Evolutionary conservation across 129 eudicot species (phyloP).

Genomic region (Pulicaria dysenterica): DNA sequence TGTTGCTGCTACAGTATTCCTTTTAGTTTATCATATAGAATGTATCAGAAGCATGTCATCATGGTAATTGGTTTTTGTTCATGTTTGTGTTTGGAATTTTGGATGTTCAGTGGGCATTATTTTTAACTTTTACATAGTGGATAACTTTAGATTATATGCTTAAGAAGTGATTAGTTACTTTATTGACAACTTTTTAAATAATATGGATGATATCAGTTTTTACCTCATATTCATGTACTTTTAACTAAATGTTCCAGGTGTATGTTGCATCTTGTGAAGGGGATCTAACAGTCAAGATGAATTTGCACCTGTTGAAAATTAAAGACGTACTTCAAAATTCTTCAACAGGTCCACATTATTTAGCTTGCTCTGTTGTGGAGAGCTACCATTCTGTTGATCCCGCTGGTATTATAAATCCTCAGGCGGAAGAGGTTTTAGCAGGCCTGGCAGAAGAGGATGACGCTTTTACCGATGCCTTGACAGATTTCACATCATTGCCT

Average conservation of each 20-base stretch:
- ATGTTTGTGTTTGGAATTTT: not conserved
- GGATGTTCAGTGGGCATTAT: not conserved
- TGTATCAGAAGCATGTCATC: not conserved
- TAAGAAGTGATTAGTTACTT: constrained; percentile 1
- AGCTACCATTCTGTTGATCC: constrained; percentile 36
- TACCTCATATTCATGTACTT: constrained; percentile 22
- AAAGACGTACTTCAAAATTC: constrained; percentile 81
- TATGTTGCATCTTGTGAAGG: constrained; percentile 63
- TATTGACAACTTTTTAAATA: constrained; percentile 1
- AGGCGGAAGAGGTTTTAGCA: constrained; percentile 42
- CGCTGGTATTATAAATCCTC: constrained; percentile 38
- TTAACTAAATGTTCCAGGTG: constrained; percentile 51
- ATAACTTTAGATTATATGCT: not conserved
- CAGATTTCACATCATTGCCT: constrained; percentile 63
- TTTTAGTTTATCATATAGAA: not conserved
- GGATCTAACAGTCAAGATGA: constrained; percentile 75
- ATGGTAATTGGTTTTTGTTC: not conserved
- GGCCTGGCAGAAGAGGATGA: constrained; percentile 69
- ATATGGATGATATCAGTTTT: constrained; percentile 10
- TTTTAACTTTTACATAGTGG: not conserved
- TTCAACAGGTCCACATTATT: constrained; percentile 50
- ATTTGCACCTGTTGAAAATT: constrained; percentile 76
- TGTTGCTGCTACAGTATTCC: not conserved
- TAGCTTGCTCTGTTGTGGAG: constrained; percentile 76
- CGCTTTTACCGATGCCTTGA: constrained; percentile 73